These are phyloP conservation scores for Bertia moriformis DNA, from an alignment of 2,329 filamentous ascomycete genomes.

Conservation along the genomic window DNA sequence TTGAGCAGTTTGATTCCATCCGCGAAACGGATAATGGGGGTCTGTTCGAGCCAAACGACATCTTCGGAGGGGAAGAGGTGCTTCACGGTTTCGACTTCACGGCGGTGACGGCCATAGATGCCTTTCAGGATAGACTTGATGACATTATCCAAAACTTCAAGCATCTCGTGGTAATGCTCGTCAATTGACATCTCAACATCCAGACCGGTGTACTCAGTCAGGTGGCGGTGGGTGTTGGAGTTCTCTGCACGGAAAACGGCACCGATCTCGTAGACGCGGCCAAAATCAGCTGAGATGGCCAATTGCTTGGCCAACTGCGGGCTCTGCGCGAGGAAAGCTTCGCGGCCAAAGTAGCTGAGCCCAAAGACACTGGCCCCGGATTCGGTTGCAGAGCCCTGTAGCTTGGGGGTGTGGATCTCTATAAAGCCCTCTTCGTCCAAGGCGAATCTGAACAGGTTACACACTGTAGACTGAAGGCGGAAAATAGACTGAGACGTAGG, in stretches of 20 bases:
- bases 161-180: conserved; percentile 76
- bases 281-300: conserved; percentile 78
- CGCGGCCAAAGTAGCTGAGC: conserved; percentile 78
- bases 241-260: conserved; percentile 89
- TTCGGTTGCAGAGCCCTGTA: conserved; percentile 80
- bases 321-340: conserved; percentile 79
- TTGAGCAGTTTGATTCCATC: conserved; percentile 73
- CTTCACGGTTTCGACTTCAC: conserved; percentile 67
- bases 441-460: conserved; percentile 63
- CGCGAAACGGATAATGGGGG: conserved; percentile 64
- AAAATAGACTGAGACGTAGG: conserved; percentile 77
- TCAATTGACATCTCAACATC: conserved; percentile 89
- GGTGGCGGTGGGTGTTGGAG: conserved; percentile 83
- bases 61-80: conserved; percentile 76
- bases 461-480: conserved; percentile 68
- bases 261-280: conserved; percentile 76
- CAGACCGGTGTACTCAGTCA: conserved; percentile 87
- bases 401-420: conserved; percentile 85
- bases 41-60: conserved; percentile 74
- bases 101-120: conserved; percentile 52
- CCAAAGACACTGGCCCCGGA: conserved; percentile 85
- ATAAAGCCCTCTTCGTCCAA: conserved; percentile 68
- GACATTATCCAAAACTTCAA: conserved; percentile 62
- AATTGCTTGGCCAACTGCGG: conserved; percentile 89
- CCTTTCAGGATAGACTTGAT: conserved; percentile 68